A percentile compares a stretch with the other conserved stretches of the same genome.
phyloP scores from a whole-genome alignment of 768 basidiomycete species.

The Paxillus involutus region DNA sequence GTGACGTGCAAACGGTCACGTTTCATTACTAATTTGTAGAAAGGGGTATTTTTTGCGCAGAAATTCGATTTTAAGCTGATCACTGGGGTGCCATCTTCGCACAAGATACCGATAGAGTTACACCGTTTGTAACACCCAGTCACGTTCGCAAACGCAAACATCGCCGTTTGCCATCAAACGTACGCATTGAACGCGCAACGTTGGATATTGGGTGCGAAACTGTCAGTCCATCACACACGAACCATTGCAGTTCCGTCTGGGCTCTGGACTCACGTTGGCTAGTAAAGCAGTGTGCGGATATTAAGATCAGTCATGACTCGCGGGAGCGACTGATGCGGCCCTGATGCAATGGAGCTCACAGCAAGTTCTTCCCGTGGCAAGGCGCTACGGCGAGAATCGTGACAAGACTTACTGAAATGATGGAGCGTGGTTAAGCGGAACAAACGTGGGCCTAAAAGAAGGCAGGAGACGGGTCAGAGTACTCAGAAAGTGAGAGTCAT shows the following conservation, averaged over 20 bases:
- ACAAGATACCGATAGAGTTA: not conserved
- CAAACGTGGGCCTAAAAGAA: slow-evolving; percentile 10
- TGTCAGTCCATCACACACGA: no score
- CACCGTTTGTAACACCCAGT: no score
- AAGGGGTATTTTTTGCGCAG: slow-evolving; percentile 4
- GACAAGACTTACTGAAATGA: not conserved
- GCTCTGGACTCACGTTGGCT: no score
- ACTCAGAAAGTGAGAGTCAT: no score
- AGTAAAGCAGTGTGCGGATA: no score
- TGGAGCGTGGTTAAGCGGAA: slow-evolving; percentile 4
- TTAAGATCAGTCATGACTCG: no score
- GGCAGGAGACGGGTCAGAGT: not conserved
- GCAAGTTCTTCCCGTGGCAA: not conserved
- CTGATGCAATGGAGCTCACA: not conserved
- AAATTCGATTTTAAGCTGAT: slow-evolving; percentile 10
- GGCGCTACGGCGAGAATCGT: not conserved
- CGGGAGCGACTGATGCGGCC: no score
- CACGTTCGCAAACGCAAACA: no score
- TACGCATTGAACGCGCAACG: no score
- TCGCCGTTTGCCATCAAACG: no score
- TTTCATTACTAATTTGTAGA: slow-evolving; percentile 13
- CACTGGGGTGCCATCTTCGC: not conserved
- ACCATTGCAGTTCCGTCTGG: no score
- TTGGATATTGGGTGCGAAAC: no score
- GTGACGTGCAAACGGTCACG: slow-evolving; percentile 32